phyloP scores from a whole-genome alignment of 805 yeast species.

The Ogataea polymorpha region DNA sequence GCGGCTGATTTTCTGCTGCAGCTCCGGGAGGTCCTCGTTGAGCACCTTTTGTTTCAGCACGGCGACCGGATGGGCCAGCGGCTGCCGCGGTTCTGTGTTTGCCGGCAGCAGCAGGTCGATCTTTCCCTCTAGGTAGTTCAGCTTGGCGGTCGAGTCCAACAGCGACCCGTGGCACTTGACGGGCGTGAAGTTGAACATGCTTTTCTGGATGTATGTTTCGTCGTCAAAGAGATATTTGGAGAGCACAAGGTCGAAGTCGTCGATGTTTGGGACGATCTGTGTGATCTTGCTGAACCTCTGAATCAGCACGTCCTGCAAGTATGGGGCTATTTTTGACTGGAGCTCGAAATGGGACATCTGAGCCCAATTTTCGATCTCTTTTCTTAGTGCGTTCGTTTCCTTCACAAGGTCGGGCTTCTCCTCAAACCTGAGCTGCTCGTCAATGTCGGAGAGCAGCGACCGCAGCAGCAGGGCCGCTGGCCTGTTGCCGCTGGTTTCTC shows the following conservation, averaged over 20 bases:
- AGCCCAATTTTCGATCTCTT: conserved; percentile 31
- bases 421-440: conserved; percentile 10
- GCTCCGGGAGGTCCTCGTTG: conserved; percentile 26
- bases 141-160: conserved; percentile 23
- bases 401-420: conserved; percentile 12
- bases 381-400: conserved; percentile 11
- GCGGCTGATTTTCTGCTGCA: conserved; percentile 26
- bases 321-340: conserved; percentile 33
- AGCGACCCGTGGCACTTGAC: conserved; percentile 32
- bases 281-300: conserved; percentile 28
- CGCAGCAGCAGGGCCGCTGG: conserved; percentile 26
- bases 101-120: conserved; percentile 28
- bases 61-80: conserved; percentile 16
- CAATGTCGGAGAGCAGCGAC: conserved; percentile 27
- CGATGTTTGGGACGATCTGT: conserved; percentile 32
- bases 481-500: conserved; percentile 30
- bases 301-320: conserved; percentile 26
- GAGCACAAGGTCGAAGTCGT: conserved; percentile 31
- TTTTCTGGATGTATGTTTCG: conserved; percentile 22
- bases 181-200: conserved; percentile 23
- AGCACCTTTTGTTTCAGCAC: conserved; percentile 17
- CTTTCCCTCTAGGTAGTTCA: conserved; percentile 32
- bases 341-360: conserved; percentile 35
- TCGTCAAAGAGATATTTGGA: conserved; percentile 28
- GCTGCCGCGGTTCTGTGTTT: not conserved